Evolutionary conservation across 257 asterid genomes (phyloP).

Genomic region (Marsdenia floribunda): DNA sequence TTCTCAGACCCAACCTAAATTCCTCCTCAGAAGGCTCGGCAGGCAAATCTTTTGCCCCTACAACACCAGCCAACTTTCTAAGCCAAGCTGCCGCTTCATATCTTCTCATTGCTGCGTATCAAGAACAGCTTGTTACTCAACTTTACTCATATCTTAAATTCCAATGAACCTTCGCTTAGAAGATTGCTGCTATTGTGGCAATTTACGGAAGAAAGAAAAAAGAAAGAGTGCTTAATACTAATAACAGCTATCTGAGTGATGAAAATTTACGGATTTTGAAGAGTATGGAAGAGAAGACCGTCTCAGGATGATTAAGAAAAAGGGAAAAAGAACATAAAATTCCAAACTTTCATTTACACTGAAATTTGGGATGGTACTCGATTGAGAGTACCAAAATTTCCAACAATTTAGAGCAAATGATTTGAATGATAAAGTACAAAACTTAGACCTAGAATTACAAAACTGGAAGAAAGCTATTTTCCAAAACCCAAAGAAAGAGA

Average conservation of each 20-base stretch:
- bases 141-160: not conserved
- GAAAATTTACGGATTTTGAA: not conserved
- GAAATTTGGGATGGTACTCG: not conserved
- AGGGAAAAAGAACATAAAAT: not conserved
- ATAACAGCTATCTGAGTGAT: not conserved
- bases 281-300: not conserved
- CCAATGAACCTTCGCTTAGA: not conserved
- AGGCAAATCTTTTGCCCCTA: conserved; percentile 84
- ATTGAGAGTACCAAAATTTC: not conserved
- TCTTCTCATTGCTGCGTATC: conserved; percentile 65
- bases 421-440: not conserved
- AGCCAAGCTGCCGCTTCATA: conserved; percentile 88
- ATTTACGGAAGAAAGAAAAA: too few species aligned
- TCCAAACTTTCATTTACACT: not conserved
- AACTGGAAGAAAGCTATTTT: not conserved
- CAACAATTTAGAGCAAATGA: not conserved
- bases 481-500: not conserved
- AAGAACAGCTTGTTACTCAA: conserved; percentile 14
- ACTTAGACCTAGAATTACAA: not conserved
- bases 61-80: conserved; percentile 81
- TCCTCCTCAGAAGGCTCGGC: conserved; percentile 98
- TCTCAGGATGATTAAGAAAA: not conserved
- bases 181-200: not conserved
- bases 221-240: not conserved
- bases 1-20: conserved; percentile 80